Evolutionary conservation across 257 asterid genomes (phyloP).

Genomic region (Anisodus acutangulus): DNA sequence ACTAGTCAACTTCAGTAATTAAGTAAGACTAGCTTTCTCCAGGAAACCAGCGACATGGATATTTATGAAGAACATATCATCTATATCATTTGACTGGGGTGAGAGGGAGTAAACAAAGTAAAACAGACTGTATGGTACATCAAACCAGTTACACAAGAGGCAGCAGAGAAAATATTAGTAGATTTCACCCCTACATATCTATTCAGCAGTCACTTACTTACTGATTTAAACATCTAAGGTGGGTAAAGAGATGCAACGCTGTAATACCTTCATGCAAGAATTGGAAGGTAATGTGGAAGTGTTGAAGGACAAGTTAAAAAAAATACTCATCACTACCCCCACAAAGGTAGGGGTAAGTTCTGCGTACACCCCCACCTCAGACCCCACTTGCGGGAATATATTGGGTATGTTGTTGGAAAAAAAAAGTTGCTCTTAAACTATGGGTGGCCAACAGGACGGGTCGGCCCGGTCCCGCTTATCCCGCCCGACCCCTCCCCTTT

Average conservation of each 20-base stretch:
- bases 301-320: background rate
- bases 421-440: too few species aligned
- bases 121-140: background rate
- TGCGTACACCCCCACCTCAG: too few species aligned
- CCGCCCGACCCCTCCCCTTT: too few species aligned
- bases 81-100: background rate
- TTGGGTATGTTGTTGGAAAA: too few species aligned
- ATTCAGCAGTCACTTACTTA: background rate
- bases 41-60: background rate
- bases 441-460: too few species aligned
- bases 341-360: too few species aligned
- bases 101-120: background rate
- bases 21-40: constrained; percentile 16
- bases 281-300: background rate
- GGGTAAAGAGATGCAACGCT: background rate
- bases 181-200: background rate
- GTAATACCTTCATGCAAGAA: background rate
- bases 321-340: background rate
- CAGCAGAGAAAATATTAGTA: background rate
- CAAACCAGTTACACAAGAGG: constrained; percentile 9
- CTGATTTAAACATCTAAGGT: constrained; percentile 1
- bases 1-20: constrained; percentile 5
- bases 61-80: background rate
- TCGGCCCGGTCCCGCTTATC: too few species aligned
- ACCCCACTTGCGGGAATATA: too few species aligned